phyloP scores from a whole-genome alignment of 2,329 filamentous ascomycete genomes.

The Alternaria sp. region DNA sequence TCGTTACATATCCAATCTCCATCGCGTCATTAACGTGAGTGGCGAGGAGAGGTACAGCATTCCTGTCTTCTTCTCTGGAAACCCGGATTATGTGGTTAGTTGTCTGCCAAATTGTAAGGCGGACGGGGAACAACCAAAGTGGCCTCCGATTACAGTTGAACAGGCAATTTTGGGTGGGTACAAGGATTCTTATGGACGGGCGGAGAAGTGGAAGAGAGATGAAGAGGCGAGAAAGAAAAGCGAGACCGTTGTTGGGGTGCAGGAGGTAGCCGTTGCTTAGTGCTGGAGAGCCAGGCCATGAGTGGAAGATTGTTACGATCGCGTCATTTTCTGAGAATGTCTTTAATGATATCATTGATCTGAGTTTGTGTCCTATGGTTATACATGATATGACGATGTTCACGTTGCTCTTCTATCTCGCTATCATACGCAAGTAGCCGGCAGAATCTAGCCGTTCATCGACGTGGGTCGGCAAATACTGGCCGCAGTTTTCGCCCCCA shows the following conservation, averaged over 20 bases:
- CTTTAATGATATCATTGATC: no score
- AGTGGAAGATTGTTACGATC: no score
- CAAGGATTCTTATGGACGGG: slow-evolving; percentile 55
- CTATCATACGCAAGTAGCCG: no score
- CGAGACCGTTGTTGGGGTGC: slow-evolving; percentile 6
- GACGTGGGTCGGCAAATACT: no score
- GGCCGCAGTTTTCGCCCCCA: no score
- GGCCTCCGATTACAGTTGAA: slow-evolving; percentile 55
- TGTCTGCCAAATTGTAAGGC: slow-evolving; percentile 55
- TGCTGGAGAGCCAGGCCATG: no score
- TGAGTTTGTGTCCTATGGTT: no score
- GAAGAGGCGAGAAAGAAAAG: slow-evolving; percentile 30
- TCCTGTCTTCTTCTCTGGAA: slow-evolving; percentile 56
- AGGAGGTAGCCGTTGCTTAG: slow-evolving; percentile 31
- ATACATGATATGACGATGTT: no score
- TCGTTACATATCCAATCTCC: slow-evolving; percentile 53
- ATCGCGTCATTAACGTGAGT: slow-evolving; percentile 55
- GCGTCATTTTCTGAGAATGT: no score
- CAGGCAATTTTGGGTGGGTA: slow-evolving; percentile 54
- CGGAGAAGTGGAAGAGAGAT: slow-evolving; percentile 54
- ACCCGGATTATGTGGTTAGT: slow-evolving; percentile 55
- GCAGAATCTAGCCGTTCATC: no score
- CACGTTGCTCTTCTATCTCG: no score
- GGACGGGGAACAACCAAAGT: slow-evolving; percentile 50
- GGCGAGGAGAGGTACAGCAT: slow-evolving; percentile 53